Base-by-base conservation (phyloP, 495 filamentous ascomycete genomes). In the Penicillium antarcticum region DNA sequence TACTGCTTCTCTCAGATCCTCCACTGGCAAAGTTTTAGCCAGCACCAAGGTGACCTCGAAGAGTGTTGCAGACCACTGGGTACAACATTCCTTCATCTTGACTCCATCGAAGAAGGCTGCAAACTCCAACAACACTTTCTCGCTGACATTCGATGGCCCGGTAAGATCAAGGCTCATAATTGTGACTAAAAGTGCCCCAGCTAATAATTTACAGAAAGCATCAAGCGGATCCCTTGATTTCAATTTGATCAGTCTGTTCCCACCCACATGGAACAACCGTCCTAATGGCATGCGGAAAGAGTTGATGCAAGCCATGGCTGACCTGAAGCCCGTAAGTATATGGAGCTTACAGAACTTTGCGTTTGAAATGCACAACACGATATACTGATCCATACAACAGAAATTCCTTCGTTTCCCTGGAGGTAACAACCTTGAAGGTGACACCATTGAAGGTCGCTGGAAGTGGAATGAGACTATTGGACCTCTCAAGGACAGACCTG, bases 381-480 rank as follows among this genome's bases (percentile, higher is more conserved):
- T 8, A 29, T 29, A 2, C 46, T 55, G 26, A 53, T 21, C 1
- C 8, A 4, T 62, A 74, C 4, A 0, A 19, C 74, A 82, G 41
- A 75, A 68, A 53, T 83, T 86, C 61, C 71, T 88, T 26, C 77
- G 85, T 10, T 79, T 85, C 48, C 85, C 84, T 0, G 84, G 84
- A 34, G 85, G 85, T 10, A 88, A 86, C 60, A 86, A 85, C 61
- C 66, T 86, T 1, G 82, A 86, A 53, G 83, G 83, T 19, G 58
- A 77, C 33, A 77, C 62, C 18, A 68, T 77, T 32, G 64, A 61
- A 14, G 72, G 74, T 39, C 70, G 74, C 50, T 88, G 84, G 83
- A 79, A 83, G 47, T 88, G 85, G 86, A 83, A 85, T 50, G 76
- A 84, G 54, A 85, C 83, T 2, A 77, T 88, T 42, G 85, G 86